Percentiles rank a stretch among this genome's conserved stretches.
phyloP scores from a whole-genome alignment of 2,329 filamentous ascomycete genomes.

The Dryadomyces quercus-mongolicae region DNA sequence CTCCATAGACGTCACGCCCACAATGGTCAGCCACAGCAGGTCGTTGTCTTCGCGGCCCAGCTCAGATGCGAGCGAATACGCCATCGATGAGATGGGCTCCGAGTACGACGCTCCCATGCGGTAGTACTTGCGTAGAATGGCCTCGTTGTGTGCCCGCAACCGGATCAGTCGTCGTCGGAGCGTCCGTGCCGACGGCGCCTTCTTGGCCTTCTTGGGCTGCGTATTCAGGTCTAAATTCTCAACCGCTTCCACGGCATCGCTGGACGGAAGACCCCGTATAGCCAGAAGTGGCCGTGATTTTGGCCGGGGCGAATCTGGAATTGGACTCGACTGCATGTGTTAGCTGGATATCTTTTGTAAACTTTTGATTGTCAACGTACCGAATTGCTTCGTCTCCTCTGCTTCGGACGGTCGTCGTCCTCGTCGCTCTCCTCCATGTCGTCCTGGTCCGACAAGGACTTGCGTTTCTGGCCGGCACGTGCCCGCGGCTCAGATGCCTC shows the following conservation, averaged over 20 bases:
- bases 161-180: conserved; percentile 63
- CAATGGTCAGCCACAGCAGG: conserved; percentile 85
- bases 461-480: conserved; percentile 38
- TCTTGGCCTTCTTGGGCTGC: background rate
- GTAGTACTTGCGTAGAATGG: conserved; percentile 71
- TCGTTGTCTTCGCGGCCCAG: conserved; percentile 95
- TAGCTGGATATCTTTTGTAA: no score
- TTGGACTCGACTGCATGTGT: conserved; percentile 45
- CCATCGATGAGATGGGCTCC: conserved; percentile 85
- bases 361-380: no score
- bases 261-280: conserved; percentile 37
- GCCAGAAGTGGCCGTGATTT: conserved; percentile 48
- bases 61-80: conserved; percentile 90
- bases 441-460: conserved; percentile 63
- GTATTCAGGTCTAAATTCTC: conserved; percentile 29
- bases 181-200: conserved; percentile 53
- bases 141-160: conserved; percentile 66
- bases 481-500: conserved; percentile 29
- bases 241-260: conserved; percentile 39
- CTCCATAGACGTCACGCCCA: conserved; percentile 89
- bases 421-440: conserved; percentile 64
- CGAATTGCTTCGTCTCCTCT: conserved; percentile 78
- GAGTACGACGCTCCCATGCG: conserved; percentile 79
- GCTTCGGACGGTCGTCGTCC: conserved; percentile 63
- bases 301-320: conserved; percentile 53